Conservation (phyloP, 2,329 filamentous ascomycete species). For the Penicillium sp. region DNA sequence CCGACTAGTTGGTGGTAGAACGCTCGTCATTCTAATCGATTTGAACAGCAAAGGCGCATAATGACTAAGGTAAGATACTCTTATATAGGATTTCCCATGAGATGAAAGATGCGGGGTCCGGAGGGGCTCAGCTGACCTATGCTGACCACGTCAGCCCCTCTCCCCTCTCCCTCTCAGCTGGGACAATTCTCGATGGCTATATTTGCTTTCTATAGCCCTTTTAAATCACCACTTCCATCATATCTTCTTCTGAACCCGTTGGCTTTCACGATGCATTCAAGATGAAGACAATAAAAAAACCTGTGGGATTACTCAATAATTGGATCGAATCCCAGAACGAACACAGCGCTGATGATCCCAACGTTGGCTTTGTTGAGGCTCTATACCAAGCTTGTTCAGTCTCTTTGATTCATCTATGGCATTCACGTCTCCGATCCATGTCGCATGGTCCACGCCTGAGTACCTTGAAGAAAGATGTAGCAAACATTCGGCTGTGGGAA, state of each 20-base stretch:
- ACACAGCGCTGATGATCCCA: conserved; percentile 4
- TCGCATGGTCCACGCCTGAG: background rate
- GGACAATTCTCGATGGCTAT: background rate
- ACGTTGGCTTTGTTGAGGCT: conserved; percentile 5
- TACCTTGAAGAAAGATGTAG: conserved; percentile 8
- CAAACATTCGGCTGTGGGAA: conserved; percentile 2
- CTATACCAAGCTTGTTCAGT: conserved; percentile 7
- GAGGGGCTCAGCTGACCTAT: background rate
- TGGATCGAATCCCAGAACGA: background rate
- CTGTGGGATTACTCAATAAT: background rate
- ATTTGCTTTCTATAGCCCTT: background rate
- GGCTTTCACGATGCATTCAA: background rate
- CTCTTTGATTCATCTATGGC: conserved; percentile 6
- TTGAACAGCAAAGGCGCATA: too few relatives aligned
- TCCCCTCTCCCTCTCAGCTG: background rate
- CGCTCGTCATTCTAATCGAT: too few relatives aligned
- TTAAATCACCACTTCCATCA: accelerated
- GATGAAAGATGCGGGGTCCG: background rate
- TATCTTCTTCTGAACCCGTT: too few relatives aligned
- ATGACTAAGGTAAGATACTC: too few relatives aligned
- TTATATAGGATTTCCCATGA: too few relatives aligned
- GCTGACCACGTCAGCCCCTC: background rate
- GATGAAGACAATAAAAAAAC: background rate
- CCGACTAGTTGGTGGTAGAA: background rate
- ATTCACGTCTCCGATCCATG: background rate